These are phyloP conservation scores for Westerdykella sp. DNA, from an alignment of 2,329 filamentous ascomycete genomes.

Conservation along the genomic window DNA sequence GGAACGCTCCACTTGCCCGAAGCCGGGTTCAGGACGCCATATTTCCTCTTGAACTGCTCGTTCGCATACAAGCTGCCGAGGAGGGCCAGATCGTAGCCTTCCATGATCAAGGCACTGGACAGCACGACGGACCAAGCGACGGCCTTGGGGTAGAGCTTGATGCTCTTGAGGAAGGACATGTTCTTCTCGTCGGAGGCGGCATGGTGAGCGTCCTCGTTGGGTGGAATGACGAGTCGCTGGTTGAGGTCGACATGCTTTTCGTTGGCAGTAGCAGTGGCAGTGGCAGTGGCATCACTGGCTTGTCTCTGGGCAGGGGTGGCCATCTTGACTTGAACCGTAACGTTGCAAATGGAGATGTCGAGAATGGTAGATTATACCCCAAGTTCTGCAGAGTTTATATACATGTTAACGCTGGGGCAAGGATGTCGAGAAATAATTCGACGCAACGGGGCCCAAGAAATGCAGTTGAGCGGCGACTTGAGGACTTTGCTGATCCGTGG, in stretches of 20 bases:
- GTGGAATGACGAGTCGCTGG: slow-evolving; percentile 9
- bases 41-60: slow-evolving; percentile 41
- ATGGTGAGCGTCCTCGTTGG: slow-evolving; percentile 27
- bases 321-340: slow-evolving; percentile 13
- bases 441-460: slow-evolving; percentile 2
- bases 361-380: slow-evolving; percentile 1
- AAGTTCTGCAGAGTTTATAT: slow-evolving; percentile 5
- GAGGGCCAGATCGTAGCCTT: slow-evolving; percentile 75
- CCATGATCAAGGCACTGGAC: slow-evolving; percentile 82
- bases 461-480: neutral
- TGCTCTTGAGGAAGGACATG: slow-evolving; percentile 60
- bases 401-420: neutral
- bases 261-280: neutral
- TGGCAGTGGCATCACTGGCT: neutral
- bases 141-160: slow-evolving; percentile 78
- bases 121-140: slow-evolving; percentile 76
- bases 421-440: slow-evolving; percentile 12
- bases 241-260: slow-evolving; percentile 11
- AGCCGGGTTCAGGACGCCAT: slow-evolving; percentile 32
- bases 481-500: slow-evolving; percentile 9
- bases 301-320: neutral
- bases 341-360: neutral
- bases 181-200: slow-evolving; percentile 42
- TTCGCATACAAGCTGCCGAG: slow-evolving; percentile 66
- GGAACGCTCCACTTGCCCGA: slow-evolving; percentile 36